Base-by-base conservation (phyloP, 257 asterid species). In the Jaltomata sinuosa region DNA sequence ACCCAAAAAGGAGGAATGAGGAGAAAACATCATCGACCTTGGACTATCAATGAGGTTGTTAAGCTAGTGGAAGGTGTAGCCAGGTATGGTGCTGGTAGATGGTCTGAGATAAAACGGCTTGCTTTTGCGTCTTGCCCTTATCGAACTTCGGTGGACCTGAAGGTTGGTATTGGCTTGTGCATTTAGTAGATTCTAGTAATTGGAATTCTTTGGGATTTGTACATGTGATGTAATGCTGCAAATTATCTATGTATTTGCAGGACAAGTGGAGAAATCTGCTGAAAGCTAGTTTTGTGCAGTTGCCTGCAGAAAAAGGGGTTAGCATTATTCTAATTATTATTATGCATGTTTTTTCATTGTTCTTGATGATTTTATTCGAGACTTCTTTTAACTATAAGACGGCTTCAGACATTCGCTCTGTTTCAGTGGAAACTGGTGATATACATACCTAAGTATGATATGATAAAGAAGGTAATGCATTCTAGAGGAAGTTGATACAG, bases 201-300 rank as follows among this genome's bases (percentile, higher is more conserved):
- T 52, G 15, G 38, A 71, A 32, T 22, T 83, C 55, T 16, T 42
- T 80, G 49, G 21, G 27, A 81, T 18, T 76, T 47, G 81, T 47
- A 49, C 81, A 27, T 49, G 81, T 76, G 61, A 76, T 47, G 40
- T 25, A 47, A 76, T 76, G 61, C 81, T 76, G 38, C 42, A 47
- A 27, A 49, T 8, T 49, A 76, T 47, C 36, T 19, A 16, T 76
- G 81, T 76, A 27, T 84, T 54, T 88, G 82, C 94, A 96, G 99
- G 99, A 96, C 88, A 94, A 96, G 89, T 96, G 99, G 99, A 92
- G 99, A 89, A 96, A 96, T 92, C 95, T 96, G 85, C 92, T 96
- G 83, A 92, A 92, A 90, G 98, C 99, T 86, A 96, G 98, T 83
- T 85, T 91, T 89, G 91, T 93, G 27, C 98, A 96, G 82, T 86